Evolutionary conservation across 306 rosid genomes (phyloP).

Genomic region (Prunus dulcis): DNA sequence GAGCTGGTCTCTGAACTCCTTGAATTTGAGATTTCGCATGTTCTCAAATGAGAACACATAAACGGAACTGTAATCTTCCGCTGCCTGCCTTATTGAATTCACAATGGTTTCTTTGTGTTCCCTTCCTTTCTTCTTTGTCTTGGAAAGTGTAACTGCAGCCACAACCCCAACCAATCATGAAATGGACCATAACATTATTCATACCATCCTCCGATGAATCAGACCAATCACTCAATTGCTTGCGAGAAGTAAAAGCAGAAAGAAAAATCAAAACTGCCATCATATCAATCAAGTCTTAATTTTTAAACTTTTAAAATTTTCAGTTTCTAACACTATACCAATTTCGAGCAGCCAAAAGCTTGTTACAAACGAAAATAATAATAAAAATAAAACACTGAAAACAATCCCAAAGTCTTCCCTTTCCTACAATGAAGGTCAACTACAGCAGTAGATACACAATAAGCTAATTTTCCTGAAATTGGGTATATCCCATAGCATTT

Average conservation of each 20-base stretch:
- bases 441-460: neutral
- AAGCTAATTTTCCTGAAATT: neutral
- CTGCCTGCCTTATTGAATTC: constrained; percentile 58
- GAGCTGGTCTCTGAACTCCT: constrained; percentile 77
- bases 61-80: constrained; percentile 56
- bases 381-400: neutral
- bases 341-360: no score
- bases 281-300: neutral
- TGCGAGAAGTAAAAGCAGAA: neutral
- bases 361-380: neutral
- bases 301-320: neutral
- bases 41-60: constrained; percentile 83
- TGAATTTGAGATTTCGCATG: constrained; percentile 89
- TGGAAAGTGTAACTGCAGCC: constrained; percentile 79
- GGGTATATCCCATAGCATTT: neutral
- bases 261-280: neutral
- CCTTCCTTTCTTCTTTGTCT: constrained; percentile 89
- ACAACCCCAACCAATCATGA: neutral
- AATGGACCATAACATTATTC: neutral
- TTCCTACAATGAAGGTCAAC: neutral
- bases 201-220: neutral
- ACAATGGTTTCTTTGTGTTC: constrained; percentile 74
- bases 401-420: neutral
- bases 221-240: neutral
- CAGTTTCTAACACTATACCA: neutral